Evolutionary conservation across 352 stramenopile genomes (phyloP).

Genomic region (Pythium aphanidermatum): DNA sequence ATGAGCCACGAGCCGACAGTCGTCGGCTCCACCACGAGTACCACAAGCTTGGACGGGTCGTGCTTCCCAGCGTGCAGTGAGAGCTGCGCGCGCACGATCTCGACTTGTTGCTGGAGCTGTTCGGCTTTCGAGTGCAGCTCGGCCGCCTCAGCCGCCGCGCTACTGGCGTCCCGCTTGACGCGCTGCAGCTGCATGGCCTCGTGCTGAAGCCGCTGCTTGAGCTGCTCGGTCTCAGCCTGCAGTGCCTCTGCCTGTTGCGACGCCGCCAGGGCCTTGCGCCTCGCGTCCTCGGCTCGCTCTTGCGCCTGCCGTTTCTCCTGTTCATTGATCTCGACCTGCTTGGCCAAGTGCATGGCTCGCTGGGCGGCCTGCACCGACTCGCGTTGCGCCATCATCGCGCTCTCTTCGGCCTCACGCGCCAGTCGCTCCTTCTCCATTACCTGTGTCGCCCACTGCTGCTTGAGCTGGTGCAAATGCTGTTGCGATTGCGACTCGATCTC

Average conservation of each 20-base stretch:
- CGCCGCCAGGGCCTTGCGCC: constrained; percentile 45
- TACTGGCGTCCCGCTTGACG: constrained; percentile 66
- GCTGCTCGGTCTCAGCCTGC: constrained; percentile 62
- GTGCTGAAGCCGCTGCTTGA: constrained; percentile 67
- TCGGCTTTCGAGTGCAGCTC: constrained; percentile 69
- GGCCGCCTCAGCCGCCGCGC: constrained; percentile 50
- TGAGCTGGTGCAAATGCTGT: constrained; percentile 39
- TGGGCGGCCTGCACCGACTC: constrained; percentile 69
- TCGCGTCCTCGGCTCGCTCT: constrained; percentile 59
- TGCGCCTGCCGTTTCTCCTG: constrained; percentile 72
- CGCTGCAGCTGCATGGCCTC: constrained; percentile 65
- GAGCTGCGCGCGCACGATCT: constrained; percentile 66
- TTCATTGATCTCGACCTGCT: constrained; percentile 81
- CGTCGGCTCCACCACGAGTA: constrained; percentile 73
- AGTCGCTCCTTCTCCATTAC: constrained; percentile 70
- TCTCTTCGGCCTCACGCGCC: constrained; percentile 60
- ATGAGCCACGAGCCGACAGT: constrained; percentile 79
- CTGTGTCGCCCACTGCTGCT: constrained; percentile 48
- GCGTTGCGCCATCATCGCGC: constrained; percentile 62
- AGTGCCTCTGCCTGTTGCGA: constrained; percentile 67
- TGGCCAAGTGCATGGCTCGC: constrained; percentile 53
- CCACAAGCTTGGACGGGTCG: constrained; percentile 73
- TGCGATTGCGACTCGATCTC: constrained; percentile 75
- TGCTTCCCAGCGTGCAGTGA: constrained; percentile 70
- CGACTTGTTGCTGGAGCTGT: constrained; percentile 66